Conservation (phyloP, 148 eudicot species). For the Limonium bicolor region DNA sequence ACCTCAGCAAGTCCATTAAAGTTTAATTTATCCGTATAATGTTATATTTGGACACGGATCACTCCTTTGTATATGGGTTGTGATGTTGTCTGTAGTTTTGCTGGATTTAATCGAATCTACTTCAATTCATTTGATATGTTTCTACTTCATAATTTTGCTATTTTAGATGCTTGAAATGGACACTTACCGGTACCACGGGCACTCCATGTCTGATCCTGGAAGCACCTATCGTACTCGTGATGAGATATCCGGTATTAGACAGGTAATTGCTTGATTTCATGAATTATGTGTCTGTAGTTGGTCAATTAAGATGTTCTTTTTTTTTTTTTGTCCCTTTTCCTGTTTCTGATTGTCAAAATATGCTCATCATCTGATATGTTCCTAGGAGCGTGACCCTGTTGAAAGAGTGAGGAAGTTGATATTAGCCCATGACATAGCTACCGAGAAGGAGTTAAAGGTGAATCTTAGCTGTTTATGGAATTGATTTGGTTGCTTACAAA, state of each 20-base stretch:
- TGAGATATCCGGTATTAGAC: constrained; percentile 71
- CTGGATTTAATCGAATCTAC: too few relatives aligned
- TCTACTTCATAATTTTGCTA: constrained; percentile 5
- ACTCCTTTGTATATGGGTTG: too few relatives aligned
- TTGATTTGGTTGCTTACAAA: too few relatives aligned
- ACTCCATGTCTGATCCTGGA: constrained; percentile 98
- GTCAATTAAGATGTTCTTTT: too few relatives aligned
- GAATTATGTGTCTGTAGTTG: background rate
- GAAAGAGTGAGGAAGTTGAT: constrained; percentile 76
- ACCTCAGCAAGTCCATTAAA: too few relatives aligned
- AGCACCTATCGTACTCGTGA: constrained; percentile 96
- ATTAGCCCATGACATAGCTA: constrained; percentile 62
- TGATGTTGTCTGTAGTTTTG: too few relatives aligned
- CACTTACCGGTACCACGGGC: constrained; percentile 95
- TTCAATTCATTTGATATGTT: too few relatives aligned
- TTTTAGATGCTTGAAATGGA: constrained; percentile 95
- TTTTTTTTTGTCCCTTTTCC: background rate
- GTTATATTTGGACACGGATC: too few relatives aligned
- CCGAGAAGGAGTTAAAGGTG: constrained; percentile 86
- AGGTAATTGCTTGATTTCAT: constrained; percentile 24
- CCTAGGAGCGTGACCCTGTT: constrained; percentile 90
- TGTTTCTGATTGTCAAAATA: background rate
- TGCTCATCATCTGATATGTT: background rate
- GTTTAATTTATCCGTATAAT: too few relatives aligned
- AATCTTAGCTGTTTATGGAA: too few relatives aligned